Conservation (phyloP, 495 filamentous ascomycete genomes). For the Penicillium silybi region DNA sequence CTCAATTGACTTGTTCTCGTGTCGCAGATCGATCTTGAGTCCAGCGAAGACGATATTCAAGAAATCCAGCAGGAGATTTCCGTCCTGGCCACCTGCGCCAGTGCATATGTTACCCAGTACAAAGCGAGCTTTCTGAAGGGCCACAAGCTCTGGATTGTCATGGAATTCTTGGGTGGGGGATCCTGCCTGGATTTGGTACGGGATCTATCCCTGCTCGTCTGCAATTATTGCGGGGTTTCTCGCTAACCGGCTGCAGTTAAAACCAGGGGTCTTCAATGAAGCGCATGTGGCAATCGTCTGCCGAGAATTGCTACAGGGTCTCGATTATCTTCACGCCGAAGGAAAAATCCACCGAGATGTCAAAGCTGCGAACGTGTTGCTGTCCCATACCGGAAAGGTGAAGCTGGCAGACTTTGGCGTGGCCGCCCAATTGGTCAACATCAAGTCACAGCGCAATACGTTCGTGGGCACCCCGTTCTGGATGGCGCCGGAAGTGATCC, state of each 20-base stretch:
- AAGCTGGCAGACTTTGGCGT: constrained; percentile 98
- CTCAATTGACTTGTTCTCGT: constrained; percentile 21
- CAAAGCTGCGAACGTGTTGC: constrained; percentile 90
- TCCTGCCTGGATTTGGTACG: constrained; percentile 87
- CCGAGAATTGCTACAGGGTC: constrained; percentile 79
- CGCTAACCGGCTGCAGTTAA: constrained; percentile 57
- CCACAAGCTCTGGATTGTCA: constrained; percentile 97
- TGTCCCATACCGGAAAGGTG: constrained; percentile 84
- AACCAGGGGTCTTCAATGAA: constrained; percentile 88
- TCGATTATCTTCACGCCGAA: constrained; percentile 91
- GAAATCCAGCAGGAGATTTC: constrained; percentile 98
- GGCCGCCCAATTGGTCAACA: constrained; percentile 92
- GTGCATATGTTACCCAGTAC: constrained; percentile 92
- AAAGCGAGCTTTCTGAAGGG: constrained; percentile 92
- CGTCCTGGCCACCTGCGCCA: constrained; percentile 89
- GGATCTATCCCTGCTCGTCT: constrained; percentile 1
- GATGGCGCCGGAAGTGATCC: constrained; percentile 99
- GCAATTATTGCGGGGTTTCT: neutral
- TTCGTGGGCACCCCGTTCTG: constrained; percentile 99
- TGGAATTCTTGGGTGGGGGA: constrained; percentile 94
- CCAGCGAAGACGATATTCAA: constrained; percentile 94
- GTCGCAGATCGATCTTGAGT: constrained; percentile 92
- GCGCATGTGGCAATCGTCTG: constrained; percentile 92
- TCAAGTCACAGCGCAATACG: constrained; percentile 96
- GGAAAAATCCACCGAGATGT: constrained; percentile 98